Evolutionary conservation across 176 grass and related monocot genomes (phyloP).

Genomic region (Saccharum spontaneum): DNA sequence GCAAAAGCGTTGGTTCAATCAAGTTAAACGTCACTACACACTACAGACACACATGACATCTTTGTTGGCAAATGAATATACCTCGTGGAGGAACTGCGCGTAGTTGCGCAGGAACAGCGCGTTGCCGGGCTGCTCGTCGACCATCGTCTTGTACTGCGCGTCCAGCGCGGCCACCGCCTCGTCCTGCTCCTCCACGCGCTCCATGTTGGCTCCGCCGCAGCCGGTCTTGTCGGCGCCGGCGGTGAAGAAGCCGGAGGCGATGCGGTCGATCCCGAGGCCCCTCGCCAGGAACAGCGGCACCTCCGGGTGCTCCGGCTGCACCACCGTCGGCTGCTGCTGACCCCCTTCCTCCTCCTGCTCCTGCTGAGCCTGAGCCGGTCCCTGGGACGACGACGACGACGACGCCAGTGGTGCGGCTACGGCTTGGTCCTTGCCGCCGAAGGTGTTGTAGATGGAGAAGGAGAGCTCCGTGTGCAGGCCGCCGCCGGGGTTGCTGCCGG

Average conservation of each 20-base stretch:
- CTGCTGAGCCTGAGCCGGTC: too few relatives aligned
- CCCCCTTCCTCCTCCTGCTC: not conserved
- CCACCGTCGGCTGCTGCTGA: not conserved
- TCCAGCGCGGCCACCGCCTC: slow-evolving; percentile 52
- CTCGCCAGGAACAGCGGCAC: slow-evolving; percentile 86
- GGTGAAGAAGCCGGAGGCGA: slow-evolving; percentile 63
- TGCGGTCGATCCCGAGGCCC: slow-evolving; percentile 85
- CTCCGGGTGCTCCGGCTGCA: slow-evolving; percentile 29
- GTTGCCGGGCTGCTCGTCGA: slow-evolving; percentile 80
- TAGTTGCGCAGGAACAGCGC: slow-evolving; percentile 81
- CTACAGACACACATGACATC: not conserved
- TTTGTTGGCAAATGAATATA: not conserved
- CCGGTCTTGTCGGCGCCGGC: slow-evolving; percentile 18
- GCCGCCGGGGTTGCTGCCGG: not conserved
- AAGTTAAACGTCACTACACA: not conserved
- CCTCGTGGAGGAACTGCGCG: slow-evolving; percentile 84
- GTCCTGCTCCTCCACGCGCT: slow-evolving; percentile 16
- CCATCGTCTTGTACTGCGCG: slow-evolving; percentile 73
- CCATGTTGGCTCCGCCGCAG: not conserved
- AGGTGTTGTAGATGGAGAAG: slow-evolving; percentile 62
- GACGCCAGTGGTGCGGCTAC: not conserved
- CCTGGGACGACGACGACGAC: not conserved
- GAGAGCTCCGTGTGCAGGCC: slow-evolving; percentile 59
- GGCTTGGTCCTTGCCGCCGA: not conserved
- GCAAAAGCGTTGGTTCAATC: not conserved